Percentiles rank a stretch among this genome's conserved stretches.
Conservation (phyloP, 768 basidiomycete species). For the Tylopilus balloui region DNA sequence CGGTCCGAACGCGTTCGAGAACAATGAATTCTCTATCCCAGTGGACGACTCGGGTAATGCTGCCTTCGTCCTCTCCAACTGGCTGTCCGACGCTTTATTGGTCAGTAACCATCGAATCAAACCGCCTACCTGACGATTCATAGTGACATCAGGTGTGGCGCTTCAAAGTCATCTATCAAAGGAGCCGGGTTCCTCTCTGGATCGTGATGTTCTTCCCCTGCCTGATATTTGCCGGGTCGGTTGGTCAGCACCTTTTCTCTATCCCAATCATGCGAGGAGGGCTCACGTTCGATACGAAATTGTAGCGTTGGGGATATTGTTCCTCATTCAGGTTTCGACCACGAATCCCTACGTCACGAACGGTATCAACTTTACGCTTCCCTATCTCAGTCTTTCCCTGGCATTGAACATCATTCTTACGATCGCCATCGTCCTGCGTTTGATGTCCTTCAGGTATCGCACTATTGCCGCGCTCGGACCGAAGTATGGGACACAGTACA, state of each 20-base stretch:
- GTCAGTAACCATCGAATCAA: conserved; percentile 4
- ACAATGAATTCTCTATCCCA: conserved; percentile 20
- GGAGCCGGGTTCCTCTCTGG: conserved; percentile 4
- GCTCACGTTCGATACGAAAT: neutral
- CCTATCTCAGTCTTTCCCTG: conserved; percentile 29
- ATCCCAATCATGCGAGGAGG: too few species aligned
- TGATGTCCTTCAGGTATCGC: conserved; percentile 21
- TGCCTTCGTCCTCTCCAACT: conserved; percentile 8
- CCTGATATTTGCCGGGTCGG: conserved; percentile 7
- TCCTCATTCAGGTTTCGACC: conserved; percentile 12
- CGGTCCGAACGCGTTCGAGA: conserved; percentile 27
- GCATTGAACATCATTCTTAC: conserved; percentile 33
- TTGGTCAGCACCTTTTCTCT: neutral
- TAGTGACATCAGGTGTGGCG: conserved; percentile 8
- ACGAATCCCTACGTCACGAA: conserved; percentile 9
- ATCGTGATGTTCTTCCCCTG: conserved; percentile 7
- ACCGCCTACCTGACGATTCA: neutral
- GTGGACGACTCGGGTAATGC: conserved; percentile 11
- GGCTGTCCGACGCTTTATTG: conserved; percentile 19
- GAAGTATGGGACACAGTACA: conserved; percentile 24
- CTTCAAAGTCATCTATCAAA: conserved; percentile 19
- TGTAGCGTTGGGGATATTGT: conserved; percentile 5
- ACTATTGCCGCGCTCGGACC: conserved; percentile 18
- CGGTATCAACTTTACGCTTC: conserved; percentile 11
- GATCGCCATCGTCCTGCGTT: conserved; percentile 27